Evolutionary conservation across 148 eudicot genomes (phyloP).

Genomic region (Heliosperma pusillum): DNA sequence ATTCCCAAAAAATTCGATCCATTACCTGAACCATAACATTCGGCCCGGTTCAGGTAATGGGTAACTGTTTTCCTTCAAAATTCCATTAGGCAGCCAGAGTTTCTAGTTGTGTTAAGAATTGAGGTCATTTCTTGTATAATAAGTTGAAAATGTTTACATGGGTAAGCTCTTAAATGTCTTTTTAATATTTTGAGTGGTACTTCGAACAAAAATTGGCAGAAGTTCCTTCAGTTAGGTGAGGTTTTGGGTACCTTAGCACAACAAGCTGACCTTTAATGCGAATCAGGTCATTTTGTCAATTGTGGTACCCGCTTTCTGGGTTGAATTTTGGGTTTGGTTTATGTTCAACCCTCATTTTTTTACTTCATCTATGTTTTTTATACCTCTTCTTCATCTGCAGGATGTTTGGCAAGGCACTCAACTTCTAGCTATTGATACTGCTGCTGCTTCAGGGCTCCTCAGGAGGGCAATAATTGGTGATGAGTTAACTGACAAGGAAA

Average conservation of each 20-base stretch:
- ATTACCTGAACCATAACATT: no score
- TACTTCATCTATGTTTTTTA: background rate
- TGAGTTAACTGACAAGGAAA: slow-evolving; percentile 86
- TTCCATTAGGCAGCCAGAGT: no score
- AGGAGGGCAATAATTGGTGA: slow-evolving; percentile 75
- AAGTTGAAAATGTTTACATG: no score
- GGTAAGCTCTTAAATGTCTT: no score
- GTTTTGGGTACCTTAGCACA: background rate
- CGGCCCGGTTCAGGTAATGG: no score
- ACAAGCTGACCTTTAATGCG: background rate
- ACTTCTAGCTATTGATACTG: slow-evolving; percentile 90
- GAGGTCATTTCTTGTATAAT: no score
- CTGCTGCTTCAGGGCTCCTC: slow-evolving; percentile 75
- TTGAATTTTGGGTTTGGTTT: background rate
- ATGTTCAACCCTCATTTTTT: background rate
- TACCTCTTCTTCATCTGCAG: slow-evolving; percentile 34
- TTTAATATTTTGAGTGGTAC: no score
- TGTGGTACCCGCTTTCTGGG: background rate
- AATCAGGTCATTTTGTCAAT: background rate
- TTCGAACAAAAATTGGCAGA: no score
- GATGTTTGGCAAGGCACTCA: slow-evolving; percentile 98
- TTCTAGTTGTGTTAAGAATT: no score
- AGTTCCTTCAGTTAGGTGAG: background rate
- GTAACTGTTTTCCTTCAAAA: no score
- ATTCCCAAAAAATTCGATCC: no score